Conservation (phyloP, 202 grass and related monocot species). For the Elaeis oleifera region DNA sequence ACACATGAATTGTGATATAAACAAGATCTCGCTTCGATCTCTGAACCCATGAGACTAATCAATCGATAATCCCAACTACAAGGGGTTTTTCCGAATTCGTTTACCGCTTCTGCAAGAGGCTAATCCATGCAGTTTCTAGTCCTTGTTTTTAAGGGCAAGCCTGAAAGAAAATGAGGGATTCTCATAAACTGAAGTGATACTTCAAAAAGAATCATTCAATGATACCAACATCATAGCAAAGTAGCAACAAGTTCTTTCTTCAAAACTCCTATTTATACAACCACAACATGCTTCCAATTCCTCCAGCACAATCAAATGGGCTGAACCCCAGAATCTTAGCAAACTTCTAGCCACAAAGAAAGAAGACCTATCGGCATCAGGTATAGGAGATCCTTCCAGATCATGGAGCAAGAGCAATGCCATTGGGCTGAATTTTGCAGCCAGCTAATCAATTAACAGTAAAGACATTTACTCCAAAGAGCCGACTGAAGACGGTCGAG, state of each 20-base stretch:
- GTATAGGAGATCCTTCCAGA: too few species aligned
- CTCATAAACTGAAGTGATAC: not conserved
- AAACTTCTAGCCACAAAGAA: too few species aligned
- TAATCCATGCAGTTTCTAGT: not conserved
- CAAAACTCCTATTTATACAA: constrained; percentile 30
- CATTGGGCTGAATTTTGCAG: constrained; percentile 15
- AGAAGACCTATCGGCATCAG: too few species aligned
- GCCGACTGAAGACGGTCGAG: constrained; percentile 17
- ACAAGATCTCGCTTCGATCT: too few species aligned
- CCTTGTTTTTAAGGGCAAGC: not conserved
- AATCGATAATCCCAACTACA: too few species aligned
- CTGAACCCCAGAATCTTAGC: too few species aligned
- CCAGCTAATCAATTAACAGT: constrained; percentile 13
- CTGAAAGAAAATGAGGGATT: not conserved
- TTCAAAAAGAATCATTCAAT: constrained; percentile 2
- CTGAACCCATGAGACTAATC: too few species aligned
- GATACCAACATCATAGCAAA: not conserved
- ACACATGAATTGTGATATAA: too few species aligned
- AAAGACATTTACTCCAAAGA: constrained; percentile 35
- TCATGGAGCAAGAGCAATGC: too few species aligned
- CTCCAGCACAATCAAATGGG: not conserved
- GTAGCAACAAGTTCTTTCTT: constrained; percentile 11
- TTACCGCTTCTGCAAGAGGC: too few species aligned
- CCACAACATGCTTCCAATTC: constrained; percentile 16
- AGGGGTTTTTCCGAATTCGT: too few species aligned